A percentile compares a stretch with the other conserved stretches of the same genome.
Evolutionary conservation across 1,284 basidiomycete genomes (phyloP).

Genomic region (Pascua guehoae): DNA sequence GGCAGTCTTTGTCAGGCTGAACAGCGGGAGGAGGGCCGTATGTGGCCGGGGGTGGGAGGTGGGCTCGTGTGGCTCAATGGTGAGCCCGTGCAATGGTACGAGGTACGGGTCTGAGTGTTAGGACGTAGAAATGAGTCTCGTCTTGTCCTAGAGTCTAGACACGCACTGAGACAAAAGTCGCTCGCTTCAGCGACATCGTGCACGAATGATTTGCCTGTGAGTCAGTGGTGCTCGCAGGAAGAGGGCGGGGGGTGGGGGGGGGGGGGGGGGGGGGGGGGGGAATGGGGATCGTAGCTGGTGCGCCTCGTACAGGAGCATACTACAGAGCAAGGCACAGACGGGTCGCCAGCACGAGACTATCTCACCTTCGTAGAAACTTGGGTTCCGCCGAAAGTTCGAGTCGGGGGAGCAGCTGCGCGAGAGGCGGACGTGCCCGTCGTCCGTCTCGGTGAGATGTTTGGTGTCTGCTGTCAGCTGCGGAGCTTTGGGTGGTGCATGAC

Average conservation of each 20-base stretch:
- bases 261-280: too few relatives aligned
- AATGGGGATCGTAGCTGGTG: too few relatives aligned
- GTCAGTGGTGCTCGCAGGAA: too few relatives aligned
- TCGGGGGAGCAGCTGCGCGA: slow-evolving; percentile 41
- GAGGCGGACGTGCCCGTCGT: slow-evolving; percentile 34
- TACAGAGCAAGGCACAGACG: too few relatives aligned
- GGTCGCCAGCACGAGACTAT: too few relatives aligned
- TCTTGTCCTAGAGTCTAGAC: too few relatives aligned
- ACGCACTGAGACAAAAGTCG: slow-evolving; percentile 46
- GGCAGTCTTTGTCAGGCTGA: slow-evolving; percentile 47
- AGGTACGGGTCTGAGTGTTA: slow-evolving; percentile 48
- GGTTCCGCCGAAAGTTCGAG: slow-evolving; percentile 33
- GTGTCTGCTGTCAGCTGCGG: too few relatives aligned
- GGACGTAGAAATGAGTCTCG: too few relatives aligned
- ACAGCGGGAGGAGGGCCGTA: slow-evolving; percentile 44
- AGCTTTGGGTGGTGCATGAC: too few relatives aligned
- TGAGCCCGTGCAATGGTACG: slow-evolving; percentile 44
- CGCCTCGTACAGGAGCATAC: too few relatives aligned
- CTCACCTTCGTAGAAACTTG: slow-evolving; percentile 18
- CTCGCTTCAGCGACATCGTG: slow-evolving; percentile 42
- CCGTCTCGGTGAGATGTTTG: slow-evolving; percentile 27
- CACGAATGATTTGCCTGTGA: slow-evolving; percentile 40
- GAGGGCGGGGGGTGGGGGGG: too few relatives aligned
- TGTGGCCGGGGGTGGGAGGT: slow-evolving; percentile 45
- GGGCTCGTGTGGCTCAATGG: slow-evolving; percentile 41